Base-by-base conservation (phyloP, 371 early-diverging fungal species). In the Mortierella sp. region DNA sequence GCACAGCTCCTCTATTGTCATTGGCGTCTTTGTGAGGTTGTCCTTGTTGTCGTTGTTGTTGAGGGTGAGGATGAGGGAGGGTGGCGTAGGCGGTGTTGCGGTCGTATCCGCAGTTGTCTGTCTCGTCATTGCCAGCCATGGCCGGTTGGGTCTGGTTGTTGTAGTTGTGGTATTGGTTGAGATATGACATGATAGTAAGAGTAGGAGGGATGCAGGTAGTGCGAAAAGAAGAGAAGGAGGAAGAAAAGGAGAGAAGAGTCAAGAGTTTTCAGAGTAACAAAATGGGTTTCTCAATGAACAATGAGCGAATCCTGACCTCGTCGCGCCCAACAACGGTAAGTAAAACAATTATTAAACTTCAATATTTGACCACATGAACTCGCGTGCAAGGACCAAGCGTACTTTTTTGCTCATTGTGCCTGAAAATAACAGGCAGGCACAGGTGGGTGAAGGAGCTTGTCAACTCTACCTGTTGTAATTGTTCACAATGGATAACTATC, bases 1-100 rank as follows among this genome's bases (percentile, higher is more conserved):
- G n/a, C 74, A 44, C 44, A 76, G 79, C 31, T 79, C 79, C 45
- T 79, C 74, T 26, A 57, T 11, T n/a, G n/a, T 3, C n/a, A 0
- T 24, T 57, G 57, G 26, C 10, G 26, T 24, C 6, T 57, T 24
- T n/a, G n/a, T 83, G 83, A 13, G 9, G 48, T 48, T 10, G 48
- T 8, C 48, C 48, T 48, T 76, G 79, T 31, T 60, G 76, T 48
- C 79, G 83, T 31, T 79, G 76, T 48, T 82, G 83, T 31, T 79
- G 83, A 65, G 77, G 74, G 0, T 76, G 5, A 38, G 42, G 5
- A 73, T 52, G 68, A 72, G 45, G 44, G 72, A 48, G 63, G 77
- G 24, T 60, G 73, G 74, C 73, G 74, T 16, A 26, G 70, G 45
- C 54, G 44, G 34, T 74, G 54, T 58, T 68, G 28, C 54, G 55